Base-by-base conservation (phyloP, 2,329 filamentous ascomycete species). In the Epichloe typhina region DNA sequence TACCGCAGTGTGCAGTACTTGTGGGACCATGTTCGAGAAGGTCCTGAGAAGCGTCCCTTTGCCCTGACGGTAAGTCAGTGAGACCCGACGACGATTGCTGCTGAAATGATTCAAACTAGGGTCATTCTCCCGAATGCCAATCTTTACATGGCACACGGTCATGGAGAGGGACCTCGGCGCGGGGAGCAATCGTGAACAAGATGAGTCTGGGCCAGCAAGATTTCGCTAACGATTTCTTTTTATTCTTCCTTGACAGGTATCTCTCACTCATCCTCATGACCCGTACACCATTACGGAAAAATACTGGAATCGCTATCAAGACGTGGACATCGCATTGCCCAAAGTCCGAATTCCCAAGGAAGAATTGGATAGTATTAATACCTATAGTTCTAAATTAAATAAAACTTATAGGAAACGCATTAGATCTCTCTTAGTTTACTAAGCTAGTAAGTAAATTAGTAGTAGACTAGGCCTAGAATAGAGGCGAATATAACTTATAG, bases 241-340 rank as follows among this genome's bases (percentile, higher is more conserved):
- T 7, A 11, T n/a, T 15, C 6, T 35, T 13, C 21, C 21, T 39
- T 26, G n/a, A 21, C 2, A 75, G 59, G 85, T 95, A 8, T 95
- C 90, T 23, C 82, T 96, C 60, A 96, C 90, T 6, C 90, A 96
- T 66, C 90, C 90, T 15, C 90, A 96, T 65, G 90, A 96, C 61
- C 90, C 90, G 0, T 96, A 96, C 68, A 91, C 88, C 52, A 96
- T 96, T 65, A 88, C 90, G 57, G 80, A 88, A 63, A 63, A 95
- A 67, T 95, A 88, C 69, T 96, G 90, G 90, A 87, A 95, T 63
- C 66, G 86, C 58, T 96, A 96, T 66, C 86, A 95, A 62, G 85
- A 76, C 55, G 87, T 94, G 13, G 88, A 95, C 50, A 94, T 96
- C 62, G 80, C 84, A 6, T 71, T 95, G 53, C 90, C 90, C 31